Percentiles rank a stretch among this genome's conserved stretches.
phyloP scores from a whole-genome alignment of 192 early-diverging fungal genomes.

The Glomus cerebriforme region DNA sequence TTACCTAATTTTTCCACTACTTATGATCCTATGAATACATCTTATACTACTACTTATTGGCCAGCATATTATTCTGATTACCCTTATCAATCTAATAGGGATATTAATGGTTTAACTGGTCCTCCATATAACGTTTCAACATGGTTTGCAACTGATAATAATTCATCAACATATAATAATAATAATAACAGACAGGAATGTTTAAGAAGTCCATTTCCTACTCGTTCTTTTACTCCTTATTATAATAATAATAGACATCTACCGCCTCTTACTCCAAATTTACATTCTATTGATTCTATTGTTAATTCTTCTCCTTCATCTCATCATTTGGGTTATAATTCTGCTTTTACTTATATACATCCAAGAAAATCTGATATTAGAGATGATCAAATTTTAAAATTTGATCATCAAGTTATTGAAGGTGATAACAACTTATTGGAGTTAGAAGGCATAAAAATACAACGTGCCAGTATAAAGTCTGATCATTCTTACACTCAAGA shows the following conservation, averaged over 20 bases:
- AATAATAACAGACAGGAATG: background rate
- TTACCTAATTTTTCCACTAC: background rate
- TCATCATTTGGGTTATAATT: background rate
- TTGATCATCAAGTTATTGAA: background rate
- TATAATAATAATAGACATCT: background rate
- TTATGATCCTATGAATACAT: background rate
- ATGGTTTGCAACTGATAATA: background rate
- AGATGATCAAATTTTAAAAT: background rate
- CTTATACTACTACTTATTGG: background rate
- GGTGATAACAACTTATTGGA: background rate
- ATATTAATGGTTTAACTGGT: background rate
- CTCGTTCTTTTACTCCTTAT: background rate
- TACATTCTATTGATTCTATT: background rate
- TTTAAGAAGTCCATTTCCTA: background rate
- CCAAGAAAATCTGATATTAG: background rate
- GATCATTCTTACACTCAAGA: background rate
- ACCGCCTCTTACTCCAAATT: background rate
- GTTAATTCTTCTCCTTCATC: background rate
- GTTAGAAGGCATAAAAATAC: background rate
- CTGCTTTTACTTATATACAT: background rate
- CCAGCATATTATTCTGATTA: background rate
- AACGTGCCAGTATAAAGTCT: background rate
- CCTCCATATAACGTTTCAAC: background rate
- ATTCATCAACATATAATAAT: background rate
- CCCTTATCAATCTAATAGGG: background rate